Conservation (phyloP, 2,329 filamentous ascomycete species). For the Akanthomyces dipterigenus region DNA sequence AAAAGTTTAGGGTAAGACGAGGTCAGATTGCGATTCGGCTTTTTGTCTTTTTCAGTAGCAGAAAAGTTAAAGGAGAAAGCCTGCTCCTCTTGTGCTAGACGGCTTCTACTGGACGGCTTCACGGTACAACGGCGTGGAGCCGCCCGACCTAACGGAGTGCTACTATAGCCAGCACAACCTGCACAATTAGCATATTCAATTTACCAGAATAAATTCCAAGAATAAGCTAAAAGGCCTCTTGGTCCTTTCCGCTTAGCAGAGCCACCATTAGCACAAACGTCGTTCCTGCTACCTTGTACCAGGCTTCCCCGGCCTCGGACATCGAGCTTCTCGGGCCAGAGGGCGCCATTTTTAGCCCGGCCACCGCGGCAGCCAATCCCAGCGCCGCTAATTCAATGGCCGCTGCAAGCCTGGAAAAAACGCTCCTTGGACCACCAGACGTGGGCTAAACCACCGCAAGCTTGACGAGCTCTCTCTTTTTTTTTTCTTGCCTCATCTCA, state of each 20-base stretch:
- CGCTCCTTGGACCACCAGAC: background rate
- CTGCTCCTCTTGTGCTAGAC: no score
- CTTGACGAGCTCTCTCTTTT: no score
- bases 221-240: background rate
- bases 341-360: background rate
- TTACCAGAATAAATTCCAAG: background rate
- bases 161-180: no score
- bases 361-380: background rate
- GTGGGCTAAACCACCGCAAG: no score
- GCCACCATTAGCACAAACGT: background rate
- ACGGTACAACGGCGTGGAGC: no score
- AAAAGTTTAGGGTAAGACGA: no score
- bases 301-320: background rate
- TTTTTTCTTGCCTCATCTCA: background rate
- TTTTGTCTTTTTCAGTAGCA: no score
- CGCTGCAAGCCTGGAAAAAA: slow-evolving; percentile 1
- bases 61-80: no score
- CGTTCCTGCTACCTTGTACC: background rate
- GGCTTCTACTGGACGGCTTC: no score
- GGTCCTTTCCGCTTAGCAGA: no score
- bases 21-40: no score
- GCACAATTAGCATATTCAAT: background rate
- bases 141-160: no score
- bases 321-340: background rate
- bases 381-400: slow-evolving; percentile 5